Evolutionary conservation across 2,329 filamentous ascomycete species (phyloP).

Genomic region (Diaporthe vexans): DNA sequence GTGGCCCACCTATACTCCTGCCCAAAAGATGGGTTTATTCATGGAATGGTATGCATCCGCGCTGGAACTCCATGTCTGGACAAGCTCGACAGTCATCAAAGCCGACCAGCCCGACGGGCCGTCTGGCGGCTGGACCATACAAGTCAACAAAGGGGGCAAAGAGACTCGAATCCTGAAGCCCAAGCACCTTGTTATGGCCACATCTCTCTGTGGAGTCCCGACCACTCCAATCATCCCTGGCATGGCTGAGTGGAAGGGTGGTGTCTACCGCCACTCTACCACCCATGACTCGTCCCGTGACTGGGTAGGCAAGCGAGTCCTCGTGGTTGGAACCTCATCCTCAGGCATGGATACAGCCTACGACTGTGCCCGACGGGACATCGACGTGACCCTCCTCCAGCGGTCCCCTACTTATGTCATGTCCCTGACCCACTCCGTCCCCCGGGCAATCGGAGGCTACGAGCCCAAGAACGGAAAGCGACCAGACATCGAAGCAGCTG

Average conservation of each 20-base stretch:
- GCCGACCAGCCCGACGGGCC: slow-evolving; percentile 63
- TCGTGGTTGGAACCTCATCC: slow-evolving; percentile 78
- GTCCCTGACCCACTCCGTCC: slow-evolving; percentile 50
- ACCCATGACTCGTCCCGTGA: slow-evolving; percentile 73
- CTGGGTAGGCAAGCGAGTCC: slow-evolving; percentile 75
- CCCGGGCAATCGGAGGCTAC: slow-evolving; percentile 1
- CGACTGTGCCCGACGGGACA: slow-evolving; percentile 68
- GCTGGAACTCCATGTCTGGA: slow-evolving; percentile 76
- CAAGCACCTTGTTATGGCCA: slow-evolving; percentile 59
- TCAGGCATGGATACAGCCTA: slow-evolving; percentile 77
- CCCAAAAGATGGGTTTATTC: slow-evolving; percentile 76
- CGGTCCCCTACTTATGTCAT: slow-evolving; percentile 75
- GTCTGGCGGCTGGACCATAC: slow-evolving; percentile 52
- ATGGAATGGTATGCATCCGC: slow-evolving; percentile 73
- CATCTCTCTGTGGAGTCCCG: slow-evolving; percentile 64
- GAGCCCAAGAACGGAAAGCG: slow-evolving; percentile 55
- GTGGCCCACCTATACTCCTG: slow-evolving; percentile 77
- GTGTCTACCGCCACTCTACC: slow-evolving; percentile 78
- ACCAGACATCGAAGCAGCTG: slow-evolving; percentile 70
- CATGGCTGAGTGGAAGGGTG: slow-evolving; percentile 53
- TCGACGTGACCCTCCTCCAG: slow-evolving; percentile 77
- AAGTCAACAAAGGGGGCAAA: slow-evolving; percentile 52
- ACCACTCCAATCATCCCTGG: slow-evolving; percentile 64
- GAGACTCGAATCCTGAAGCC: slow-evolving; percentile 61
- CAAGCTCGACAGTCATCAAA: slow-evolving; percentile 59